Evolutionary conservation across 306 rosid genomes (phyloP), one percentile per base, ranked within the genome.

Genomic region (Pyrus pyrifolia): DNA sequence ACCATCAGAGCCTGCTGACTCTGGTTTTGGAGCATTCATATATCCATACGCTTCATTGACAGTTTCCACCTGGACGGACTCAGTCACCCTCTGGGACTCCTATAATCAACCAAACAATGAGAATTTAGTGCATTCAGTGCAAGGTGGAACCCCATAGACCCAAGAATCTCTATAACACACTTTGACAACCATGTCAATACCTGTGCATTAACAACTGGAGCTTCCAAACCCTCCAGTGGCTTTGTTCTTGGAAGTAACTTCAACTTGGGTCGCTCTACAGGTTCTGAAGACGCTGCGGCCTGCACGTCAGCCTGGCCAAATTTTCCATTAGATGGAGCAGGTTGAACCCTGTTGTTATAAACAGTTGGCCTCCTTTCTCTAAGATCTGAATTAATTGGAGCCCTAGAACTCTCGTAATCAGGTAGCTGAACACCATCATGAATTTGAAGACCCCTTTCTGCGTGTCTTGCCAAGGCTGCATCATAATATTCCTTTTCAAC

Each of bases 231-330:
- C 52, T 79, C 93, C 71, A 86, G 65, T 42, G 93, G 91, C 88
- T 79, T 96, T 68, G 88, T 72, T 80, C 89, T 88, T 13, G 98
- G 96, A 57, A 91, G 86, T 76, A 96, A 83, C 86, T 89, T 92
- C 79, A 96, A 78, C 81, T 92, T 91, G 6, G 92, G 98, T 40
- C 96, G 84, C 75, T 88, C 98, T n/a, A 76, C 31, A 29, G 83
- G 84, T 75, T 89, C 93, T 79, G 83, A 79, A 79, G 88, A 83
- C 72, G 49, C 23, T 7, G 67, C 65, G 44, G 70, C 84, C 53
- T 79, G 92, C 73, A 83, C 77, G 70, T 92, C 96, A 74, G 85
- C 73, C 49, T 82, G 89, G 81, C 81, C 79, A 65, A 77, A 73
- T 75, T 79, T 88, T 29, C 76, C 86, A 83, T 84, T 84, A 76